Base-by-base conservation (phyloP, 768 basidiomycete species). In the Pulveroboletus frians region DNA sequence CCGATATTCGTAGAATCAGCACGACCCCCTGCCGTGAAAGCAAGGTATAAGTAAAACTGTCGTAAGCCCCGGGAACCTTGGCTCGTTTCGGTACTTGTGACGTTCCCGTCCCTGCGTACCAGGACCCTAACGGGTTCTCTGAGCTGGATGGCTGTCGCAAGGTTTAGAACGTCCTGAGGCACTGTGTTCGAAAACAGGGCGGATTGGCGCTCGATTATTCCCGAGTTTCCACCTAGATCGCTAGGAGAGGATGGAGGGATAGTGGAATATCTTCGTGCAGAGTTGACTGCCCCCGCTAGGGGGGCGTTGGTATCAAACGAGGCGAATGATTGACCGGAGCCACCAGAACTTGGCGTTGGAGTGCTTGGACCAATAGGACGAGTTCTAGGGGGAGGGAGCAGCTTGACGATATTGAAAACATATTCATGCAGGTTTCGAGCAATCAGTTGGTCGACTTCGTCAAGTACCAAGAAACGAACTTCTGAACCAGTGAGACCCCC, bases 151-250 rank as follows among this genome's bases (percentile, higher is more conserved):
- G 88, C 83, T 46, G 90, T 83, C 1, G 93, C 93, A 36, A 99
- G 84, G 66, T 94, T 97, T 54, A 99, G 80, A 10, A 99, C 96
- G 63, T 99, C 96, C 65, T 95, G 92, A 14, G 92, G 95, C 15
- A 96, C 94, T 3, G 96, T 99, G 66, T 98, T 98, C 32, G 92
- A 95, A 70, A 97, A 97, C n/a, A 92, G 74, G 7, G 89, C 91
- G 4, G 91, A 92, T 68, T 94, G 92, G 21, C 93, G 84, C 57
- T 94, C 92, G 40, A 86, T 76, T 1, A 63, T 43, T 11, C 60
- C 26, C 20, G 73, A 53, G n/a, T 60, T 69, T 18, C 60, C 62
- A 29, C 62, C 58, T 40, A 56, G 58, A 17, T 73, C 71, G 18
- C 71, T 73, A 13, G 70, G 74, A 10, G 81, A 74, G 27, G 81